Conservation (phyloP, 306 rosid genomes). For the Trifolium dubium region DNA sequence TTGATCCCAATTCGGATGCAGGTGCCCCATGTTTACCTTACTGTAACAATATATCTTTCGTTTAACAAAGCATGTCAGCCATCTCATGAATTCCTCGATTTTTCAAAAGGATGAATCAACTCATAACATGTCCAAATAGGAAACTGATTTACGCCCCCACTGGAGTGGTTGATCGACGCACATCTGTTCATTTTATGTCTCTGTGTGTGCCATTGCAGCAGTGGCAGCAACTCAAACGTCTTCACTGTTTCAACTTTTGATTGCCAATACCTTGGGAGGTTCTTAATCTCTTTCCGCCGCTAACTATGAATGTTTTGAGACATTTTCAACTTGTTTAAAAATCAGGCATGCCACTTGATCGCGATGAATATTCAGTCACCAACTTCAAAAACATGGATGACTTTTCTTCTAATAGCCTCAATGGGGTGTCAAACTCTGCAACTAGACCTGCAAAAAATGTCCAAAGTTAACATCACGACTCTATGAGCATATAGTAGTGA, state of each 20-base stretch:
- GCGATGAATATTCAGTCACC: constrained; percentile 82
- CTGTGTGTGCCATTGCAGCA: constrained; percentile 45
- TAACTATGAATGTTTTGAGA: constrained; percentile 28
- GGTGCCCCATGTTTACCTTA: constrained; percentile 40
- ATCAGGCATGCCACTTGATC: constrained; percentile 76
- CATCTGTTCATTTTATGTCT: constrained; percentile 31
- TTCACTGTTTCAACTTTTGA: constrained; percentile 20
- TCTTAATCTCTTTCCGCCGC: constrained; percentile 23
- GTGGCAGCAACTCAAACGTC: constrained; percentile 39
- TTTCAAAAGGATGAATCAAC: constrained; percentile 51
- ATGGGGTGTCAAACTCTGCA: constrained; percentile 82
- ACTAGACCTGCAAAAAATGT: constrained; percentile 72
- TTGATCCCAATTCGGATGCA: constrained; percentile 46
- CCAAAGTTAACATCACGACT: constrained; percentile 33
- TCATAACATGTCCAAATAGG: constrained; percentile 31
- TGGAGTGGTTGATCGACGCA: constrained; percentile 31
- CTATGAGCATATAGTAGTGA: constrained; percentile 30
- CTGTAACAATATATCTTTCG: constrained; percentile 39
- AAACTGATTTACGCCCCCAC: constrained; percentile 34
- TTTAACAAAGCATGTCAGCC: constrained; percentile 41
- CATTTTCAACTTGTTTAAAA: constrained; percentile 51
- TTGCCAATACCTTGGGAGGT: constrained; percentile 34
- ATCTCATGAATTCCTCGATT: constrained; percentile 44
- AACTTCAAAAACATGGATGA: constrained; percentile 90
- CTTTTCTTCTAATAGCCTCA: constrained; percentile 75